Evolutionary conservation across 345 rosid genomes (phyloP).

Genomic region (Jatropha curcas): DNA sequence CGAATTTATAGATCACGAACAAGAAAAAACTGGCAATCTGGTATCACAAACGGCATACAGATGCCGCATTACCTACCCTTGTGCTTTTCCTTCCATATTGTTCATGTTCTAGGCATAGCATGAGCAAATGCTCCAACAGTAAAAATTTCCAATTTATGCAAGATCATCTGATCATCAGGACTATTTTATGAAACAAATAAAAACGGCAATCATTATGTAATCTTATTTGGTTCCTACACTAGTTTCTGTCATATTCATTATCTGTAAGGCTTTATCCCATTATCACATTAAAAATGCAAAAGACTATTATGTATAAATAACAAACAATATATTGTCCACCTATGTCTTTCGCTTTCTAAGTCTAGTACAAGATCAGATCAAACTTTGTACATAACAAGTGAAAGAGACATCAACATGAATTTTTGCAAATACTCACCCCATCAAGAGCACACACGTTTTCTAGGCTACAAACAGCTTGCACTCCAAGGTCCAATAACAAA

Average conservation of each 20-base stretch:
- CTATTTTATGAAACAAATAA: background rate
- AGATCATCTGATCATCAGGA: background rate
- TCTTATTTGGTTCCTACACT: background rate
- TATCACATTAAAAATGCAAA: background rate
- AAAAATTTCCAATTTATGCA: background rate
- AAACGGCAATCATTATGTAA: background rate
- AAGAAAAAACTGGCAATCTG: background rate
- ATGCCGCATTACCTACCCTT: background rate
- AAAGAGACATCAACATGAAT: background rate
- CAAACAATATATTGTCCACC: background rate
- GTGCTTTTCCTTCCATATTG: background rate
- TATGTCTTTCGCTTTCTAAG: background rate
- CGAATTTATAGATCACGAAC: background rate
- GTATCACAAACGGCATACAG: background rate
- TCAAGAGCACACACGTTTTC: conserved; percentile 79
- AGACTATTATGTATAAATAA: background rate
- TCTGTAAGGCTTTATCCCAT: background rate
- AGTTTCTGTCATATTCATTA: background rate
- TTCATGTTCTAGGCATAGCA: background rate
- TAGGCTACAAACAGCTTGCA: conserved; percentile 70
- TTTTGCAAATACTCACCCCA: conserved; percentile 48
- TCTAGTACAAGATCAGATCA: background rate
- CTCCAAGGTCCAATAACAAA: conserved; percentile 68
- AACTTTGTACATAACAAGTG: background rate
- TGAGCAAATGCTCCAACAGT: background rate